A percentile compares a stretch with the other conserved stretches of the same genome.
Evolutionary conservation across 2,329 filamentous ascomycete species (phyloP).

Genomic region (Scedosporium boydii): DNA sequence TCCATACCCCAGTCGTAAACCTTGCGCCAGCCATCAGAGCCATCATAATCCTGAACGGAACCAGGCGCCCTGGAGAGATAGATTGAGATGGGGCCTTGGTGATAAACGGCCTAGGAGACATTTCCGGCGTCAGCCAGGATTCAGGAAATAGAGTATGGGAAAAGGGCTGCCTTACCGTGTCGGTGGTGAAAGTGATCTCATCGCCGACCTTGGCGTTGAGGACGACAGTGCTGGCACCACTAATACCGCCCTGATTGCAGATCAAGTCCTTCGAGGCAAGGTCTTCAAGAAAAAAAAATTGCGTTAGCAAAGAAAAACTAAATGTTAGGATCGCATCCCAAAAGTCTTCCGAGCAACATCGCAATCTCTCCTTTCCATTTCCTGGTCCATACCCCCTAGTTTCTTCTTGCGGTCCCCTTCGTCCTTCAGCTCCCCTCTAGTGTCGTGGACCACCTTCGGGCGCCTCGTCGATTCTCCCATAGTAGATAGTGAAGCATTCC

Average conservation of each 20-base stretch:
- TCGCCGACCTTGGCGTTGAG: conserved; percentile 22
- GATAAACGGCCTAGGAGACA: conserved; percentile 23
- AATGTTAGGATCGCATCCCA: neutral
- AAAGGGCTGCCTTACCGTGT: conserved; percentile 9
- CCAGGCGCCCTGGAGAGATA: conserved; percentile 25
- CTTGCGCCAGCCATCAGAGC: conserved; percentile 29
- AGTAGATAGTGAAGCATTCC: neutral
- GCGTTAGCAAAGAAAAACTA: neutral
- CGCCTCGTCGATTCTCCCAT: neutral
- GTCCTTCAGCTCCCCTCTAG: too few relatives aligned
- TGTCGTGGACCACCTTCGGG: too few relatives aligned
- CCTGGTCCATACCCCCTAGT: neutral
- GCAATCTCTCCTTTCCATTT: neutral
- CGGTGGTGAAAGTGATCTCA: conserved; percentile 25
- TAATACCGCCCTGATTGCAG: conserved; percentile 25
- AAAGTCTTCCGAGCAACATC: neutral
- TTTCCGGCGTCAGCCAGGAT: conserved; percentile 5
- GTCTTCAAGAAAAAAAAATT: conserved; percentile 13
- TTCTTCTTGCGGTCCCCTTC: neutral
- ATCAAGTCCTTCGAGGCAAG: conserved; percentile 25
- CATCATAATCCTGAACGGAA: conserved; percentile 24
- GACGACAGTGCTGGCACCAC: conserved; percentile 21
- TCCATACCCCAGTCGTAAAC: conserved; percentile 22
- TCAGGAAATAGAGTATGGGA: conserved; percentile 11
- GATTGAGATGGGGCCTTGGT: conserved; percentile 28